phyloP scores from a whole-genome alignment of 2,329 filamentous ascomycete genomes.

The Stachybotrys elegans region DNA sequence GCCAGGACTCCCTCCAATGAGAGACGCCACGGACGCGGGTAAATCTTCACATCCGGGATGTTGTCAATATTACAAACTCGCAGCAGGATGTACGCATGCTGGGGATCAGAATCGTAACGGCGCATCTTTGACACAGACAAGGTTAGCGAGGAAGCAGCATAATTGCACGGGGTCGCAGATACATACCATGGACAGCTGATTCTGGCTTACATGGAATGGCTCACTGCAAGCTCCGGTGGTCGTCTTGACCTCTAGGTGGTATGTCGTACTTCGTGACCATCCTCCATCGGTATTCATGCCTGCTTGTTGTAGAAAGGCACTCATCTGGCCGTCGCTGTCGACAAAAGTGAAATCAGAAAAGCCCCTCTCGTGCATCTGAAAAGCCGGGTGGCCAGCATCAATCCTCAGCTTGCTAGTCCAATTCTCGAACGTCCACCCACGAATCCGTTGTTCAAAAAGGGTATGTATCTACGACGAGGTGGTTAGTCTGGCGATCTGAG shows the following conservation, averaged over 20 bases:
- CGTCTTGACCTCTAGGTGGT: slow-evolving; percentile 8
- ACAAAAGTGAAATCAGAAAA: slow-evolving; percentile 8
- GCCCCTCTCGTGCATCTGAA: slow-evolving; percentile 1
- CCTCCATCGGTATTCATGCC: not conserved
- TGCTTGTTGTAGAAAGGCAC: not conserved
- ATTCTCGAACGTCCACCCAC: slow-evolving; percentile 4
- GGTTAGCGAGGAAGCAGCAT: not conserved
- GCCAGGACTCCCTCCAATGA: slow-evolving; percentile 1
- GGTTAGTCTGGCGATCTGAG: not conserved
- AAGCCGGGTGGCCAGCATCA: slow-evolving; percentile 3
- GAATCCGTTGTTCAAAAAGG: slow-evolving; percentile 4
- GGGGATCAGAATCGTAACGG: slow-evolving; percentile 2
- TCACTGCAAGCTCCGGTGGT: slow-evolving; percentile 1
- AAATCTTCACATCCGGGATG: slow-evolving; percentile 6
- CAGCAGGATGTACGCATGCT: slow-evolving; percentile 6
- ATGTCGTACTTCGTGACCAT: slow-evolving; percentile 7
- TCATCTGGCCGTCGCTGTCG: slow-evolving; percentile 5
- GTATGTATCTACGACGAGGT: slow-evolving; percentile 1
- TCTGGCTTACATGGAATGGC: slow-evolving; percentile 6
- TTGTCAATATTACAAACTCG: slow-evolving; percentile 7
- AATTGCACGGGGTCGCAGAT: too few relatives aligned
- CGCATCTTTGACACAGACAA: slow-evolving; percentile 5
- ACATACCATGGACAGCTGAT: slow-evolving; percentile 7
- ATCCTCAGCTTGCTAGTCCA: slow-evolving; percentile 10
- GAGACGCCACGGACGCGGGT: slow-evolving; percentile 5